Base-by-base conservation (phyloP, 495 filamentous ascomycete species). In the Xylaria telfairii region DNA sequence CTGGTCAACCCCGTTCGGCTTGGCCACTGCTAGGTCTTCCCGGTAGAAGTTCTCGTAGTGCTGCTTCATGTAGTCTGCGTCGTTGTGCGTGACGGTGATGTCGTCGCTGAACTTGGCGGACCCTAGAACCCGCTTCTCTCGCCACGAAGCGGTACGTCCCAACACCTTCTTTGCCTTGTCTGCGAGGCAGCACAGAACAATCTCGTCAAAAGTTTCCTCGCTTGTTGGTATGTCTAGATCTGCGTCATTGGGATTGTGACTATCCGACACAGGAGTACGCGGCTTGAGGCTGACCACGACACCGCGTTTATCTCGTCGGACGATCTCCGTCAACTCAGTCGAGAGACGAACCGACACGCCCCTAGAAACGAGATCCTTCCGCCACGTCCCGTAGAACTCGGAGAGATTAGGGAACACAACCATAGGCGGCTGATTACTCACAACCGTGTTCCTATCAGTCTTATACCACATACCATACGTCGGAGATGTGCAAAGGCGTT, bases 401-500 rank as follows among this genome's bases (percentile, higher is more conserved):
- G 88, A 85, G 30, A 95, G 83, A 51, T 93, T 92, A 0, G 91
- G 92, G 73, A 95, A 96, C 0, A 92, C 92, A 34, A 91, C 90
- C 93, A 96, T 95, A 0, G 84, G 84, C n/a, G 93, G 92, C 24
- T 90, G 78, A 67, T 94, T 95, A 2, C 87, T 88, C 1, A 92
- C 81, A 8, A 91, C 77, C 9, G 88, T 90, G 51, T 75, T 70
- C 44, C 49, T 67, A 68, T 95, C 90, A 0, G 87, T 79, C 34
- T 91, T 89, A 73, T 93, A 93, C 92, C 92, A 94, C 76, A 95
- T 83, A 62, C 89, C 86, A 86, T 93, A 87, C 75, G 92, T 87
- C 13, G 91, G 88, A 73, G 93, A 86, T 73, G 93, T 84, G 75
- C 90, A 94, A 0, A 96, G 82, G 8, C 93, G 81, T 78, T 95